Evolutionary conservation across 257 asterid species (phyloP), one percentile per base, ranked within the genome.

Genomic region (Galeopsis tetrahit): DNA sequence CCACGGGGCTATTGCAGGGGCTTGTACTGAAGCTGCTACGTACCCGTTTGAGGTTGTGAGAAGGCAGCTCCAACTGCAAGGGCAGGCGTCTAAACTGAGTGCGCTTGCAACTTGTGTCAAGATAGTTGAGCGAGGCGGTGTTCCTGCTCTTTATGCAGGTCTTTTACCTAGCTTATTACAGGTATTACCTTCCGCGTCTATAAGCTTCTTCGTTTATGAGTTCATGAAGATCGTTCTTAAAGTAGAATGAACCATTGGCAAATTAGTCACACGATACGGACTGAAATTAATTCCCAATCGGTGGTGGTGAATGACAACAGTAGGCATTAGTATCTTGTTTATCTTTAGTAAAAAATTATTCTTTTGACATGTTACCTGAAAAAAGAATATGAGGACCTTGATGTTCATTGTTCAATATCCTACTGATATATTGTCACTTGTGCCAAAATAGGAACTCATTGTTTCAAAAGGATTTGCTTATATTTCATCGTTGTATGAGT

Each of bases 141-240:
- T 87, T 59, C 93, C 95, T 59, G 95, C 93, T 74, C 97, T 94
- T 62, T 94, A 89, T 87, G 97, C 97, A 13, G 98, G 98, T 59
- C 86, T 94, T 31, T 0, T 85, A 68, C 98, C 98, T 66, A 94
- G 98, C 81, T 86, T 94, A 78, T 80, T 91, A 70, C 98, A 91
- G 97, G 98, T 90, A n/a, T 64, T 93, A 75, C 98, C 98, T 74
- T 93, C 98, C n/a, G 98, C 97, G 4, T 84, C 98, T 15, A 93
- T 90, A 71, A 86, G 98, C 86, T 93, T 87, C 86, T 93, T 93
- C 42, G 94, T 90, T 21, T 90, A 93, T 13, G 97, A 93, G 89
- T 93, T 87, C 87, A 86, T 93, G 98, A 93, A 90, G 97, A 80
- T 93, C 57, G 79, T 90, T 79, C 96, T 93, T 48, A 83, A 93